These are phyloP conservation scores for Chlorociboria aeruginascens DNA, from an alignment of 495 filamentous ascomycete genomes.

Conservation along the genomic window DNA sequence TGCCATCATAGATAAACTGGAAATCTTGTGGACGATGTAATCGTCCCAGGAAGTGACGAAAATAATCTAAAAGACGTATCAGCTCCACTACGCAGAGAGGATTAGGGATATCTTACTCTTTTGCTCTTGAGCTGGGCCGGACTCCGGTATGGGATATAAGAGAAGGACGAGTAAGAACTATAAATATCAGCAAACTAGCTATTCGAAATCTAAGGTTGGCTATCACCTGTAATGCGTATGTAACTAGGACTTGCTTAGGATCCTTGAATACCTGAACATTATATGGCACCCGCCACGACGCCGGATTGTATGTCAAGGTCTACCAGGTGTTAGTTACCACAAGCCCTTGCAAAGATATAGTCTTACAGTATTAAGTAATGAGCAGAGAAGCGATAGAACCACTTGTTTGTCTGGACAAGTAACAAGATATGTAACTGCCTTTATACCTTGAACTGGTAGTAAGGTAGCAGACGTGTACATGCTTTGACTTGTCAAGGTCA, in stretches of 20 bases:
- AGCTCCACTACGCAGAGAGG: not conserved
- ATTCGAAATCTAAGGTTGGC: not conserved
- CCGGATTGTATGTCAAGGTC: slow-evolving; percentile 95
- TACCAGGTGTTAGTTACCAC: slow-evolving; percentile 25
- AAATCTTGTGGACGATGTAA: slow-evolving; percentile 93
- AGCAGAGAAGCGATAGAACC: slow-evolving; percentile 81
- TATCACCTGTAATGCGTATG: slow-evolving; percentile 64
- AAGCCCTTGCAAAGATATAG: not conserved
- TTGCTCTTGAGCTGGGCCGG: slow-evolving; percentile 38
- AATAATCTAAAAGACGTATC: slow-evolving; percentile 9
- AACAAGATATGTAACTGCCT: slow-evolving; percentile 79
- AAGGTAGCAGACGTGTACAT: slow-evolving; percentile 84
- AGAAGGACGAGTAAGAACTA: slow-evolving; percentile 70
- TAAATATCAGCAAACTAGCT: not conserved
- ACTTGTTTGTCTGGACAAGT: slow-evolving; percentile 84
- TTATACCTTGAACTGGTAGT: slow-evolving; percentile 75
- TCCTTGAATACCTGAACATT: slow-evolving; percentile 91
- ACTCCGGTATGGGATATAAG: slow-evolving; percentile 83
- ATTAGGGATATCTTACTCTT: slow-evolving; percentile 55
- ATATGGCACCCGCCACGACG: slow-evolving; percentile 88
- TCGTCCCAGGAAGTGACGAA: slow-evolving; percentile 48
- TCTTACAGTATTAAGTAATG: slow-evolving; percentile 86
- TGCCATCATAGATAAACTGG: slow-evolving; percentile 92
- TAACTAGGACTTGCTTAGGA: slow-evolving; percentile 81
- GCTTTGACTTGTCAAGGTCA: slow-evolving; percentile 78